These are phyloP conservation scores for Gossypioides kirkii DNA, from an alignment of 345 rosid species.

Conservation along the genomic window DNA sequence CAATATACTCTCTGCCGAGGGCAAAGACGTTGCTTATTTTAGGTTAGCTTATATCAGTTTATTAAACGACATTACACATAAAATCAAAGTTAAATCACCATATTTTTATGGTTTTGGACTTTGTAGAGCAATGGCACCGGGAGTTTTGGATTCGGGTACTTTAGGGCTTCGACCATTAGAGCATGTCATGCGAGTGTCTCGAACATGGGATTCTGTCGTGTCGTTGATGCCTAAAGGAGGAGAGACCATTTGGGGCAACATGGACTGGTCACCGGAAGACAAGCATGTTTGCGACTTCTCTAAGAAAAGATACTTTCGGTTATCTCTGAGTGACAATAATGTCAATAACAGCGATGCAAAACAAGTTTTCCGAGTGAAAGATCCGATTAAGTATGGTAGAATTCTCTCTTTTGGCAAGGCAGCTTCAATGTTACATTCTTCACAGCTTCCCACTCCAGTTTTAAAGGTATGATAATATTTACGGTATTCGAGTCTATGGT, in stretches of 20 bases:
- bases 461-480: constrained; percentile 29
- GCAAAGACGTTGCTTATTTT: constrained; percentile 45
- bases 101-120: not conserved
- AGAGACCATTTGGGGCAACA: constrained; percentile 66
- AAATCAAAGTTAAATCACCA: not conserved
- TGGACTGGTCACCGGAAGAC: constrained; percentile 61
- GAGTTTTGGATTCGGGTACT: constrained; percentile 47
- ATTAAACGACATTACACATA: not conserved
- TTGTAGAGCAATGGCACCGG: constrained; percentile 48
- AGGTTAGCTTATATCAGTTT: constrained; percentile 33
- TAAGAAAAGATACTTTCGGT: constrained; percentile 28
- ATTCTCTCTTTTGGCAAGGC: constrained; percentile 57
- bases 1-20: constrained; percentile 52
- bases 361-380: constrained; percentile 30
- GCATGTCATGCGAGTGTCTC: constrained; percentile 46
- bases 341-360: constrained; percentile 27
- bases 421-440: constrained; percentile 45
- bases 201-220: constrained; percentile 68
- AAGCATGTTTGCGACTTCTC: constrained; percentile 28
- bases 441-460: constrained; percentile 31
- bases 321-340: constrained; percentile 15
- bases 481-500: not conserved
- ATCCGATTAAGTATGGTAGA: constrained; percentile 50
- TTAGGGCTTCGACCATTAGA: constrained; percentile 51
- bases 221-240: constrained; percentile 81